Evolutionary conservation across 2,329 filamentous ascomycete genomes (phyloP).

Genomic region (Teratosphaeria zuluensis): DNA sequence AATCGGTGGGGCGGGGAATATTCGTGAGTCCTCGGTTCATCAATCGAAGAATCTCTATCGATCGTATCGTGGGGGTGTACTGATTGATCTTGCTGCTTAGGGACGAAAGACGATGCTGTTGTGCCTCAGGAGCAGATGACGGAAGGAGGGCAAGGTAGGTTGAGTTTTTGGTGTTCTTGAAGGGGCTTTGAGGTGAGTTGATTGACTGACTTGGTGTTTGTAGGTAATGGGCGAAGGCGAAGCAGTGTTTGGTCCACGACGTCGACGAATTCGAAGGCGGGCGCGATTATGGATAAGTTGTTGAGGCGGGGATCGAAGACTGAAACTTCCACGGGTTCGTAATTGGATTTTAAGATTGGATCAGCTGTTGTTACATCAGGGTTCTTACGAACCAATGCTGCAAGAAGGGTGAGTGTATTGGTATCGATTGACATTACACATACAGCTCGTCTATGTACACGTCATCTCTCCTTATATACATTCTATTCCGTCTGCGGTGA

Average conservation of each 20-base stretch:
- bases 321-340: neutral
- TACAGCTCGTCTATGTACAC: neutral
- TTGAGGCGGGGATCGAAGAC: constrained; percentile 8
- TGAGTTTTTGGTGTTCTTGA: neutral
- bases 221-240: neutral
- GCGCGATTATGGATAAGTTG: constrained; percentile 6
- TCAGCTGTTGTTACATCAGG: no score
- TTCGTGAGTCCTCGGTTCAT: constrained; percentile 1
- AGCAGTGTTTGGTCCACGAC: constrained; percentile 3
- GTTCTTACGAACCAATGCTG: no score
- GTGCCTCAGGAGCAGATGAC: neutral
- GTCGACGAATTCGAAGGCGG: neutral
- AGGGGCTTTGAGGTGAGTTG: neutral
- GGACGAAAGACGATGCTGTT: neutral
- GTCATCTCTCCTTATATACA: neutral
- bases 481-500: neutral
- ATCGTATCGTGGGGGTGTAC: neutral
- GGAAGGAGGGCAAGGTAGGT: neutral
- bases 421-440: neutral
- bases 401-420: neutral
- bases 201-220: neutral
- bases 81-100: neutral
- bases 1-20: constrained; percentile 13
- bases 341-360: neutral
- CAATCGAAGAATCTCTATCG: neutral